A percentile compares a stretch with the other conserved stretches of the same genome.
Conservation (phyloP, 2,329 filamentous ascomycete species). For the Penicillium verrucosum region DNA sequence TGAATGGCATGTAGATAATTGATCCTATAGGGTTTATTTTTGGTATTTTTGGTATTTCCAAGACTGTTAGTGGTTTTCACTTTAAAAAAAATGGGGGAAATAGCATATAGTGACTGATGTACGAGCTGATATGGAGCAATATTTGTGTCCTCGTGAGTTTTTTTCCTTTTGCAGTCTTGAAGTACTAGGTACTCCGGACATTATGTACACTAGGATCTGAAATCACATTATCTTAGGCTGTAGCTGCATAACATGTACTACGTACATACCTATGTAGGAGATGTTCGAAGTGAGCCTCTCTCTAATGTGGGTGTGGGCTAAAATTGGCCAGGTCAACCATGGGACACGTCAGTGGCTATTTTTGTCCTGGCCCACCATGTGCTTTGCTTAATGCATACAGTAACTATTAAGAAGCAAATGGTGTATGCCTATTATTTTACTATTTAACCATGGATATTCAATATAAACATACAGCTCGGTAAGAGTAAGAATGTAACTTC, state of each 20-base stretch:
- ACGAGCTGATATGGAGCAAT: neutral
- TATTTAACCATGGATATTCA: neutral
- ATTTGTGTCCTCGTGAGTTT: neutral
- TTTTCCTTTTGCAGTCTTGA: neutral
- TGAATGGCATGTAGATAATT: neutral
- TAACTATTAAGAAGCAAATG: no score
- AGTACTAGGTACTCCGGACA: neutral
- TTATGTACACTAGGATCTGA: no score
- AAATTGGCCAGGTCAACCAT: conserved; percentile 19
- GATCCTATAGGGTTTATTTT: neutral
- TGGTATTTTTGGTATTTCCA: neutral
- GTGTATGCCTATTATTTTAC: neutral
- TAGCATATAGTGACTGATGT: neutral
- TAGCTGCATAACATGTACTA: neutral
- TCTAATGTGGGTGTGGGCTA: conserved; percentile 9
- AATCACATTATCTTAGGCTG: neutral
- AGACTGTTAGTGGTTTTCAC: neutral
- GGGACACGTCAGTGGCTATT: conserved; percentile 21
- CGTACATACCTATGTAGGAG: neutral
- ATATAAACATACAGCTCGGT: neutral
- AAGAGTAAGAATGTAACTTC: neutral
- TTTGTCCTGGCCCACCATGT: conserved; percentile 4
- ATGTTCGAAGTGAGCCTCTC: conserved; percentile 3
- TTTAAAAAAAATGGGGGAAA: neutral
- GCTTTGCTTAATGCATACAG: neutral